Conservation (phyloP, 1,139 yeast species). For the Waltiozyma sp. region DNA sequence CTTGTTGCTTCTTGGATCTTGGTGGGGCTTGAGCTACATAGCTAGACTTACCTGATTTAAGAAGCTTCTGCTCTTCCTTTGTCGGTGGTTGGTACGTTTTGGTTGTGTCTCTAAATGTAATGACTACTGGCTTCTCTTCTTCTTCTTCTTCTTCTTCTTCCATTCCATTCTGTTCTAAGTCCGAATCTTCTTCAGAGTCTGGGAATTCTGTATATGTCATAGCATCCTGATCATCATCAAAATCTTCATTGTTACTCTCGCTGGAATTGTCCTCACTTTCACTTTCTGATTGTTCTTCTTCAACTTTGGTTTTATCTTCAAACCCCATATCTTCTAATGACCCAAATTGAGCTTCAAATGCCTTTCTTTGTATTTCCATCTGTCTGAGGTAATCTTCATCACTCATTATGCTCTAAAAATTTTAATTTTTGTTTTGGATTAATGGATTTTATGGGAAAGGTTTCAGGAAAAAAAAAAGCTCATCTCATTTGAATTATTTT, state of each 20-base stretch:
- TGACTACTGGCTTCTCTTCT: slow-evolving; percentile 21
- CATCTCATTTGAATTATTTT: too few relatives aligned
- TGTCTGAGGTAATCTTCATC: slow-evolving; percentile 31
- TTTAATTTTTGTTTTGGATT: too few relatives aligned
- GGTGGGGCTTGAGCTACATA: slow-evolving; percentile 1
- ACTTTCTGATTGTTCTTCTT: slow-evolving; percentile 8
- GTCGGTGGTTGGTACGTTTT: slow-evolving; percentile 23
- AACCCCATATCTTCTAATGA: slow-evolving; percentile 48
- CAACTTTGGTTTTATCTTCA: slow-evolving; percentile 38
- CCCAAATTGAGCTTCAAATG: slow-evolving; percentile 66
- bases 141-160: slow-evolving; percentile 8
- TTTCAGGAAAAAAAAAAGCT: too few relatives aligned
- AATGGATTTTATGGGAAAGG: too few relatives aligned
- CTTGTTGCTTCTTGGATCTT: slow-evolving; percentile 7
- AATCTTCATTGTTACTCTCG: slow-evolving; percentile 4
- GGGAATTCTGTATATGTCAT: background rate
- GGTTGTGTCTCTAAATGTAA: slow-evolving; percentile 32
- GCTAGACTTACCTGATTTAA: slow-evolving; percentile 27
- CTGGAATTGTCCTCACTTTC: slow-evolving; percentile 12
- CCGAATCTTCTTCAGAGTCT: slow-evolving; percentile 7
- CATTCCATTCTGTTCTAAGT: slow-evolving; percentile 7
- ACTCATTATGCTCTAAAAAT: background rate
- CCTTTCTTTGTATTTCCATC: slow-evolving; percentile 46
- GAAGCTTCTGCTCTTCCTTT: slow-evolving; percentile 32
- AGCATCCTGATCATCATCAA: slow-evolving; percentile 10